Evolutionary conservation across 2,329 filamentous ascomycete genomes (phyloP).

Genomic region (Coniella lustricola): DNA sequence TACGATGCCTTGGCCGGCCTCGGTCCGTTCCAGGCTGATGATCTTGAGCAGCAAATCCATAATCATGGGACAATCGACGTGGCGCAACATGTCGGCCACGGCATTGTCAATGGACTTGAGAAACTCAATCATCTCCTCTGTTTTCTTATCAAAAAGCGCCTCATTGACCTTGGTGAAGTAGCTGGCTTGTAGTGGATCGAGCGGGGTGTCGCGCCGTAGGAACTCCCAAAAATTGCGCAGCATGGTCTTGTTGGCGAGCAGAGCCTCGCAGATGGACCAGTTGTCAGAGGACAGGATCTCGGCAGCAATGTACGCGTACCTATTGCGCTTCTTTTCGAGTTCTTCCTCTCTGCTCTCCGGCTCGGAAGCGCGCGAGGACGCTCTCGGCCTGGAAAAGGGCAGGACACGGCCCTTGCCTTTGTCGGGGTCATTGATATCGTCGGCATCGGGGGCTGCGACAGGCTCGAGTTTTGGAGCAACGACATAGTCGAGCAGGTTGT

Average conservation of each 20-base stretch:
- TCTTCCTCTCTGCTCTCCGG: slow-evolving; percentile 58
- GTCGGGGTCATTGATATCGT: slow-evolving; percentile 41
- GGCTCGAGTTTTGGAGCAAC: slow-evolving; percentile 66
- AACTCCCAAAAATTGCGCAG: slow-evolving; percentile 88
- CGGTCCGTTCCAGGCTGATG: slow-evolving; percentile 88
- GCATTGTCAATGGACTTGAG: slow-evolving; percentile 78
- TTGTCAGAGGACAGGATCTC: slow-evolving; percentile 93
- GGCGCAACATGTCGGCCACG: slow-evolving; percentile 77
- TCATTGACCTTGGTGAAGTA: slow-evolving; percentile 99
- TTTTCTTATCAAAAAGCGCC: slow-evolving; percentile 95
- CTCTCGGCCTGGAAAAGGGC: slow-evolving; percentile 45
- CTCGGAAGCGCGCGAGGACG: slow-evolving; percentile 45
- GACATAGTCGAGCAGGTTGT: slow-evolving; percentile 85
- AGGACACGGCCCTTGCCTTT: slow-evolving; percentile 36
- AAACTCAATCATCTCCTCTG: slow-evolving; percentile 89
- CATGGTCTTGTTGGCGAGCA: slow-evolving; percentile 76
- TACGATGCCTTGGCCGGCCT: slow-evolving; percentile 85
- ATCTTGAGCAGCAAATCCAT: slow-evolving; percentile 98
- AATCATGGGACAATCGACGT: slow-evolving; percentile 95
- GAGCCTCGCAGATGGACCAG: slow-evolving; percentile 90
- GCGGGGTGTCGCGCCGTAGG: slow-evolving; percentile 70
- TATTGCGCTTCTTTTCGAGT: slow-evolving; percentile 82
- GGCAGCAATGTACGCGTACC: slow-evolving; percentile 87
- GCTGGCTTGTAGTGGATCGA: slow-evolving; percentile 89
- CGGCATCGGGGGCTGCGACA: slow-evolving; percentile 44